Base-by-base conservation (phyloP, 768 basidiomycete genomes). In the Rhodotorula kratochvilovae region DNA sequence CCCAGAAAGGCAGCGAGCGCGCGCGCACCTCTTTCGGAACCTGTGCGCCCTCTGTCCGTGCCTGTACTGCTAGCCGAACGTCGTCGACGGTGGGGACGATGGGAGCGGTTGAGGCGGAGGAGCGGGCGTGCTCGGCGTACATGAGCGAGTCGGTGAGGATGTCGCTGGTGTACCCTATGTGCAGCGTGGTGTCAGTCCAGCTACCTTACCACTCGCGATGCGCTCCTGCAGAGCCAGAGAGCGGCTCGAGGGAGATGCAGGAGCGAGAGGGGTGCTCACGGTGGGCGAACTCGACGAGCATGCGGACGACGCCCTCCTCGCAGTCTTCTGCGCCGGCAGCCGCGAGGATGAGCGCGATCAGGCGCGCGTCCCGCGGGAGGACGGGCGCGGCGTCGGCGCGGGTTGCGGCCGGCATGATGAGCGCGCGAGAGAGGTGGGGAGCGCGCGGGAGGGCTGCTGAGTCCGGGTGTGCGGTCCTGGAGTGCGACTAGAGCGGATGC, bases 271-370 rank as follows among this genome's bases (percentile, higher is more conserved):
- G n/a, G n/a, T n/a, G n/a, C 81, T 63, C 29, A 82, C 83, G 81
- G 71, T 83, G 81, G 4, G 83, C 79, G 63, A 83, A 83, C 69
- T 83, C 82, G 61, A 82, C 75, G 36, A 83, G 75, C 76, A 82
- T 81, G 42, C 81, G 80, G 0, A 83, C 78, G n/a, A 83, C 83
- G 35, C 81, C 77, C 58, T 82, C 81, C 54, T 82, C 81, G 16
- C 80, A 81, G 62, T 82, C 82, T 36, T 80, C 77, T n/a, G 82
- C 78, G 0, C 82, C 82, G 50, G 81, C 80, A 6, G 81, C 80
- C 5, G 82, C 82, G 16, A 83, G 77, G 31, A 83, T 79, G 27
- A 83, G 76, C 11, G 81, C 81, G 33, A 83, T 81, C 31, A 83
- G 77, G 27, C 82, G 76, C 2, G 80, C 81, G 63, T 83, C 82